A percentile compares a stretch with the other conserved stretches of the same genome.
phyloP scores from a whole-genome alignment of 116 monocot genomes.

The Posidonia oceanica region DNA sequence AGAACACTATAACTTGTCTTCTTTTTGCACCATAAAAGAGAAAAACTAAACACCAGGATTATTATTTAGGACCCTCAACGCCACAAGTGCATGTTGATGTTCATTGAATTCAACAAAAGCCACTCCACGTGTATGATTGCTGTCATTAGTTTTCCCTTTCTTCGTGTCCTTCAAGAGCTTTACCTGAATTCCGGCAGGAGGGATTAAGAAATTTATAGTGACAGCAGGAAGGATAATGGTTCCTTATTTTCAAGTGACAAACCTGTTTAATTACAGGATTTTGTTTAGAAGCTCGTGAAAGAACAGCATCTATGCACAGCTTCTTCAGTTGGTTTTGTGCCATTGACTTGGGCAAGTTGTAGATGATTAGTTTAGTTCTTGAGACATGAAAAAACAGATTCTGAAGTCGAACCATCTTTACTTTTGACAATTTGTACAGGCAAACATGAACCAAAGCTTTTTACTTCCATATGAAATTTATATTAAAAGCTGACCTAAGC shows the following conservation, averaged over 20 bases:
- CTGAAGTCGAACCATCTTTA: slow-evolving; percentile 58
- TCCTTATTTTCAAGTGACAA: not conserved
- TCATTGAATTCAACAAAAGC: slow-evolving; percentile 96
- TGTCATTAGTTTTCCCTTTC: slow-evolving; percentile 37
- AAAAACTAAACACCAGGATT: slow-evolving; percentile 70
- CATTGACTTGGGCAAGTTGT: slow-evolving; percentile 89
- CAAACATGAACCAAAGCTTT: not conserved
- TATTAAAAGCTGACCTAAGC: not conserved
- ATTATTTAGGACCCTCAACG: slow-evolving; percentile 89
- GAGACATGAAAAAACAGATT: slow-evolving; percentile 92
- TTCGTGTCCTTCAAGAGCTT: slow-evolving; percentile 79
- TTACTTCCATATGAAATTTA: too few species aligned
- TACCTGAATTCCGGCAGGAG: slow-evolving; percentile 33
- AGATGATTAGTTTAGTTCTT: slow-evolving; percentile 77
- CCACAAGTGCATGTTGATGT: slow-evolving; percentile 93
- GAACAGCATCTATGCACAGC: slow-evolving; percentile 66
- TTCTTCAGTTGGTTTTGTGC: slow-evolving; percentile 52
- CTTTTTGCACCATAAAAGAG: not conserved
- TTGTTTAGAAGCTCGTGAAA: slow-evolving; percentile 89
- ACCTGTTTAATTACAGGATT: slow-evolving; percentile 79
- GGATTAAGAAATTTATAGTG: not conserved
- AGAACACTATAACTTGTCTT: not conserved
- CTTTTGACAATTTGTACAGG: slow-evolving; percentile 45
- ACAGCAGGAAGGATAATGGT: not conserved
- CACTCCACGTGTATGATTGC: slow-evolving; percentile 56